Evolutionary conservation across 225 moss, liverwort and hornwort species (phyloP).

Genomic region (Asterella californica): DNA sequence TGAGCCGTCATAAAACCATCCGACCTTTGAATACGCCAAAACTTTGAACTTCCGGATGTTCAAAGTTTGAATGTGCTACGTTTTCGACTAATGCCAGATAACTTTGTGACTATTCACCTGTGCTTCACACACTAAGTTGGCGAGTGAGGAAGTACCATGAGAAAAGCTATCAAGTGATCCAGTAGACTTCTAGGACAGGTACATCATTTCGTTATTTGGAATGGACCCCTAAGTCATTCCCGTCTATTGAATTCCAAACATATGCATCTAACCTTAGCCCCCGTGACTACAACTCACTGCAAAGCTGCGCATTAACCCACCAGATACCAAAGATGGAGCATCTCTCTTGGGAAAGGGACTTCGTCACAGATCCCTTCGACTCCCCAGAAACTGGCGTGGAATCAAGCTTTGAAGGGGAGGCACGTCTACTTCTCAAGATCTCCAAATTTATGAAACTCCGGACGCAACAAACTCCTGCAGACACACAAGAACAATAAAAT

Average conservation of each 20-base stretch:
- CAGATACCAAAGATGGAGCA: neutral
- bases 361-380: slow-evolving; percentile 2
- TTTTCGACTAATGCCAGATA: neutral
- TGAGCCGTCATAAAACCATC: neutral
- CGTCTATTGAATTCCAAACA: no score
- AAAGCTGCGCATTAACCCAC: neutral
- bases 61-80: neutral
- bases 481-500: neutral
- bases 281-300: slow-evolving; percentile 1
- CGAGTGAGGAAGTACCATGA: no score
- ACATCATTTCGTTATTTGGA: neutral
- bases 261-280: no score
- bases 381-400: neutral
- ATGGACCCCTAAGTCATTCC: neutral
- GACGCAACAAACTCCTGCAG: slow-evolving; percentile 34
- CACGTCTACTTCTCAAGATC: neutral
- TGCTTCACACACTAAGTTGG: no score
- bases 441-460: slow-evolving; percentile 23
- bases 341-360: neutral
- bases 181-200: neutral
- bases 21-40: neutral
- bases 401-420: neutral
- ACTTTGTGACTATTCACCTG: neutral
- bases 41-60: neutral
- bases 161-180: no score